Base-by-base conservation (phyloP, 106 monocot species). In the Phalaenopsis equestris region DNA sequence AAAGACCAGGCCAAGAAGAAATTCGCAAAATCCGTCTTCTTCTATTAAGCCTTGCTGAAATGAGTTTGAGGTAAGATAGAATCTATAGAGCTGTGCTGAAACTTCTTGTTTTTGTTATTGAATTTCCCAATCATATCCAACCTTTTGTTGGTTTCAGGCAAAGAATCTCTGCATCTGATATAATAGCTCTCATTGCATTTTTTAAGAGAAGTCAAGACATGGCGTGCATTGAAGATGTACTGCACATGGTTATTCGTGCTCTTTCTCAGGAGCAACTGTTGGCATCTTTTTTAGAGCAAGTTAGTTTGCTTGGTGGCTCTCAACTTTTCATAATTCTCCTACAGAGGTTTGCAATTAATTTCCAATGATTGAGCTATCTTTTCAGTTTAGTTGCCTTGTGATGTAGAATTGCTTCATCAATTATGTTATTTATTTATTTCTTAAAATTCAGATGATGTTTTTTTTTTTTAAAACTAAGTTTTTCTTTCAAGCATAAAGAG, bases 171-270 rank as follows among this genome's bases (percentile, higher is more conserved):
- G 80, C 61, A 55, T 52, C 85, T 72, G 95, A 99, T 90, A 83
- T 99, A 77, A 90, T 82, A 65, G 84, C 90, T 78, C 81, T 99
- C 42, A 83, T 93, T 79, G 88, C 93, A 19, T 95, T 95, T 83
- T 90, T 94, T 78, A 95, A 95, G 87, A 85, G 81, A 83, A 95
- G 90, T 80, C 85, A 91, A 77, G 99, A 99, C 81, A 90, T 93
- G 94, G 87, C 80, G 38, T 99, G 95, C 75, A 87, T 99, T 81
- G 99, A 99, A 88, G 99, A 99, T 93, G 89, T 93, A 45, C 75
- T 99, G 81, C 91, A 99, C 75, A 95, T 99, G 94, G 79, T 99
- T 81, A 91, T 93, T 55, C 99, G 93, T 75, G 82, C 87, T 64
- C 83, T 93, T 77, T 99, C 99, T 76, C 91, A 90, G 4, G 93